Conservation (phyloP, 306 rosid species). For the Corylus heterophylla region DNA sequence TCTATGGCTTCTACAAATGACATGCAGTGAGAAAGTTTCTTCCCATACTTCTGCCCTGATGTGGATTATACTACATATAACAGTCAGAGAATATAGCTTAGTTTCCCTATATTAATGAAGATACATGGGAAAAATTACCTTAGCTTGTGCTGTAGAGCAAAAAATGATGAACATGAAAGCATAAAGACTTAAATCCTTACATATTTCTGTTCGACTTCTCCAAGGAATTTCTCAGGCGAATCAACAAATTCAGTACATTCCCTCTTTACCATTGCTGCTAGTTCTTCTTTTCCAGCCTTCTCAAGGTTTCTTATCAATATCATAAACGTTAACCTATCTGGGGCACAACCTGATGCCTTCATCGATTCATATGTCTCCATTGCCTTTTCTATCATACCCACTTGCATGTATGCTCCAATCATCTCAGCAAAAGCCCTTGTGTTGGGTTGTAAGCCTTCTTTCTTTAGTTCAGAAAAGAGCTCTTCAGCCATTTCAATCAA, state of each 20-base stretch:
- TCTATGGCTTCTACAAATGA: background rate
- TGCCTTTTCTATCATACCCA: too few relatives aligned
- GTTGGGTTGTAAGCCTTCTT: conserved; percentile 55
- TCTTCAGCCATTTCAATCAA: conserved; percentile 57
- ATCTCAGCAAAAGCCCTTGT: conserved; percentile 59
- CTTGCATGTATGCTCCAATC: background rate
- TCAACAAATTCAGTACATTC: conserved; percentile 54
- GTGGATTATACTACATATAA: background rate
- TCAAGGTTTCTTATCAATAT: too few relatives aligned
- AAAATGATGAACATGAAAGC: background rate
- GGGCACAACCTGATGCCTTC: too few relatives aligned
- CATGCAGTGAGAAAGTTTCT: conserved; percentile 12
- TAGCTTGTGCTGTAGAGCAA: background rate
- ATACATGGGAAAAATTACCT: background rate
- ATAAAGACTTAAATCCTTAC: conserved; percentile 29
- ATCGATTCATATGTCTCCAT: too few relatives aligned
- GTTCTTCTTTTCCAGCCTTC: conserved; percentile 43
- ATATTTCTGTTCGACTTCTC: conserved; percentile 32
- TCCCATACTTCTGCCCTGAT: background rate
- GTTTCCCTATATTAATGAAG: background rate
- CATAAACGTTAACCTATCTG: too few relatives aligned
- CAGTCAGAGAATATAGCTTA: background rate
- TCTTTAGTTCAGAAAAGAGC: conserved; percentile 38
- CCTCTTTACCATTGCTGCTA: conserved; percentile 45
- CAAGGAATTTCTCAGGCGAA: conserved; percentile 41